Conservation (phyloP, 768 basidiomycete species). For the Lactarius indigo region DNA sequence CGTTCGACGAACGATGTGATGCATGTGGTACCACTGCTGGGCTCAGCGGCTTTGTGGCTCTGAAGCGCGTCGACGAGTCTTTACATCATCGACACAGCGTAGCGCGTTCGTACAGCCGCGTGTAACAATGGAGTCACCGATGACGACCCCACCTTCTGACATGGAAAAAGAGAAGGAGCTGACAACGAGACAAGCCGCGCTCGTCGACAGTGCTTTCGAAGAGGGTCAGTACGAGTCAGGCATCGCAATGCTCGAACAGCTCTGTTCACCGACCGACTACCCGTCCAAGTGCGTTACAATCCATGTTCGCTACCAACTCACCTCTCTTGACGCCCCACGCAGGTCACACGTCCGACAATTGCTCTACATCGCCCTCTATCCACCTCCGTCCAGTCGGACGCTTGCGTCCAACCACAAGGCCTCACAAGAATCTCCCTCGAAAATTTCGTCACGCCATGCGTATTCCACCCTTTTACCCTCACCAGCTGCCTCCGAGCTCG, state of each 20-base stretch:
- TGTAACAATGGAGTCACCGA: not conserved
- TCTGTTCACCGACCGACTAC: constrained; percentile 53
- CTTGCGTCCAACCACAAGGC: not conserved
- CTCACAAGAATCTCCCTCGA: constrained; percentile 22
- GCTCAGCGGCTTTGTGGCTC: not conserved
- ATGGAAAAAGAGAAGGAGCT: constrained; percentile 13
- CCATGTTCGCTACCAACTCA: not conserved
- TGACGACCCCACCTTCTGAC: constrained; percentile 3
- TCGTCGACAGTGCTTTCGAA: constrained; percentile 73
- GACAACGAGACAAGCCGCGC: constrained; percentile 29
- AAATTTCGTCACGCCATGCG: constrained; percentile 21
- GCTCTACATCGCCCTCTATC: constrained; percentile 27
- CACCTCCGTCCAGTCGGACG: constrained; percentile 10
- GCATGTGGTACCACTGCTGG: not conserved
- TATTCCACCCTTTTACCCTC: constrained; percentile 22
- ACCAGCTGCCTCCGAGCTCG: constrained; percentile 13
- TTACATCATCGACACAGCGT: not conserved
- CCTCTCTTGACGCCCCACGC: not conserved
- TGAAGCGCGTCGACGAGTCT: constrained; percentile 2
- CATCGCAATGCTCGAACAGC: constrained; percentile 56
- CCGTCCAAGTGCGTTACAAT: constrained; percentile 51
- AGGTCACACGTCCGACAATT: constrained; percentile 26
- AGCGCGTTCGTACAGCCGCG: not conserved
- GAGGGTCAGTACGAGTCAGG: constrained; percentile 74
- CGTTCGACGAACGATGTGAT: constrained; percentile 22